Conservation (phyloP, 1,139 yeast species). For the Yamadazyma sp. region DNA sequence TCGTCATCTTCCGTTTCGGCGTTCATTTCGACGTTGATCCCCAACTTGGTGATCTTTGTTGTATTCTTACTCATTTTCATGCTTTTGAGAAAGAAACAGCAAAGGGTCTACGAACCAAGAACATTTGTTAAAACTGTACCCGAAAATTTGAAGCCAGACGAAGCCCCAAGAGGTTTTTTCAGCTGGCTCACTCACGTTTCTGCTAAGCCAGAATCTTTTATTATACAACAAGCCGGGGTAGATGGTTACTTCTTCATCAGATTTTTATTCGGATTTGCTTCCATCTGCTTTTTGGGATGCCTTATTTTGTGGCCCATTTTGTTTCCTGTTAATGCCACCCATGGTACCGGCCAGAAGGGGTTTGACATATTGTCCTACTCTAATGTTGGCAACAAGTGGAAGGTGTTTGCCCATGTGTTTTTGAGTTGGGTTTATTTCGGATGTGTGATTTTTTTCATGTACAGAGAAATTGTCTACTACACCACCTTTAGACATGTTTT, state of each 20-base stretch:
- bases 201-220: constrained; percentile 59
- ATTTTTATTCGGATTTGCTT: constrained; percentile 63
- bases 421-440: constrained; percentile 70
- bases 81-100: constrained; percentile 61
- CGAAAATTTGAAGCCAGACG: constrained; percentile 47
- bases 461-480: constrained; percentile 70
- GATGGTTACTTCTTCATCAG: constrained; percentile 90
- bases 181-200: constrained; percentile 57
- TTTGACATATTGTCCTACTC: constrained; percentile 62
- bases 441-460: constrained; percentile 56
- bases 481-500: constrained; percentile 64
- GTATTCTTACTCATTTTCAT: constrained; percentile 60
- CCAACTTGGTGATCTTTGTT: constrained; percentile 48
- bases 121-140: constrained; percentile 45
- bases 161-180: constrained; percentile 54
- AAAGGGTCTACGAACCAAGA: constrained; percentile 82
- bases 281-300: constrained; percentile 63
- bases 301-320: constrained; percentile 72
- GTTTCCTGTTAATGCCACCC: constrained; percentile 84
- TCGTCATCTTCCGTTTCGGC: constrained; percentile 39
- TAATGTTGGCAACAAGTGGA: constrained; percentile 58
- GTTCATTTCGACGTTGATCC: constrained; percentile 39
- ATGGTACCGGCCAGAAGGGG: constrained; percentile 56
- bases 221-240: constrained; percentile 77
- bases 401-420: constrained; percentile 72